These are phyloP conservation scores for Acorus calamus DNA, from an alignment of 106 monocot genomes.

Conservation along the genomic window DNA sequence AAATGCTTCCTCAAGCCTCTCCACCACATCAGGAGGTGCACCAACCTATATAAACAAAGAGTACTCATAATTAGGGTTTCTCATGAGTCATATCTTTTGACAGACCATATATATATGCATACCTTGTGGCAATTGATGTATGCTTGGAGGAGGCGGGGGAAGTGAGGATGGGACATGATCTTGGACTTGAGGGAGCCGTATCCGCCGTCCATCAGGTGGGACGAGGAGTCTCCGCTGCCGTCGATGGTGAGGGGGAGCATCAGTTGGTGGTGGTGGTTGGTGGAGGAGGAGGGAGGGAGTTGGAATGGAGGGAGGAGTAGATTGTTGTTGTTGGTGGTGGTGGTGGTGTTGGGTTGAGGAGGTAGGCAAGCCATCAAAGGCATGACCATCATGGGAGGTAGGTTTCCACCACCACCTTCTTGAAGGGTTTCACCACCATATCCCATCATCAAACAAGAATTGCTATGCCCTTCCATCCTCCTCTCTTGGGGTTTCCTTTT, in stretches of 20 bases:
- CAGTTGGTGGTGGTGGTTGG: slow-evolving; percentile 1
- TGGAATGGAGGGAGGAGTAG: slow-evolving; percentile 8
- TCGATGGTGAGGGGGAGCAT: background rate
- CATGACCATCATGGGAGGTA: slow-evolving; percentile 46
- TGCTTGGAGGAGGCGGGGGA: slow-evolving; percentile 56
- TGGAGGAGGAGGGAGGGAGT: slow-evolving; percentile 1
- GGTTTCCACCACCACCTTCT: slow-evolving; percentile 16
- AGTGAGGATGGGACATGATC: slow-evolving; percentile 75
- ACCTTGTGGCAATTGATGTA: slow-evolving; percentile 73
- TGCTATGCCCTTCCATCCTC: slow-evolving; percentile 2
- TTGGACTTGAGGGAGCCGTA: slow-evolving; percentile 38
- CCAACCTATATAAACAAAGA: slow-evolving; percentile 28
- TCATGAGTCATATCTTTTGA: background rate
- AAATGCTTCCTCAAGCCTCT: slow-evolving; percentile 56
- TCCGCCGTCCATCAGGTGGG: background rate
- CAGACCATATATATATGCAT: background rate
- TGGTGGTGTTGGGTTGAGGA: slow-evolving; percentile 1
- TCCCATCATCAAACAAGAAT: slow-evolving; percentile 1
- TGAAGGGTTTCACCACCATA: slow-evolving; percentile 9
- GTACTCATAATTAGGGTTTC: slow-evolving; percentile 8
- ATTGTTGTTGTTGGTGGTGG: slow-evolving; percentile 4
- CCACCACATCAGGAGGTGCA: slow-evolving; percentile 62
- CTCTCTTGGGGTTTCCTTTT: background rate
- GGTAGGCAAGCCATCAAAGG: slow-evolving; percentile 21
- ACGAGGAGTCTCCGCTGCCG: background rate